Base-by-base conservation (phyloP, 441 rosid species). In the Croton setiger region DNA sequence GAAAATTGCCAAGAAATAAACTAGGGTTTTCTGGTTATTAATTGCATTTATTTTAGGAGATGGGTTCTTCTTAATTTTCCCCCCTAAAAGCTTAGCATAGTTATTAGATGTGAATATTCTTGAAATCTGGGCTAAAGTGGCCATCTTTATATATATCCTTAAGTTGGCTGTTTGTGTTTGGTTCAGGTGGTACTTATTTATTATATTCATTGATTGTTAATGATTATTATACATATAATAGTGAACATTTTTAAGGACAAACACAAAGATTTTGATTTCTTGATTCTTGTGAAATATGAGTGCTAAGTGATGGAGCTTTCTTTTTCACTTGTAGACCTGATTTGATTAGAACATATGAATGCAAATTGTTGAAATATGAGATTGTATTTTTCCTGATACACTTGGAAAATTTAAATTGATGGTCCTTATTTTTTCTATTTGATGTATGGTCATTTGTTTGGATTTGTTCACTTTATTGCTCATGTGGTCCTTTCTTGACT, bases 401-500 rank as follows among this genome's bases (percentile, higher is more conserved):
- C 4, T 71, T 57, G n/a, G n/a, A n/a, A n/a, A n/a, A n/a, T n/a
- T n/a, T 47, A 37, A 41, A 13, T 31, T 20, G 55, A 70, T 81
- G 78, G 75, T 78, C 79, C 79, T 69, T 74, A 23, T 66, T 60
- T 68, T 68, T 71, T 33, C 67, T 67, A 55, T 78, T 67, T 72
- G 71, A 69, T 66, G 66, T 63, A 11, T 67, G 73, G 55, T 72
- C 73, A 65, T 72, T 48, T 60, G 59, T 61, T 65, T 60, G 37
- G 65, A 67, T 39, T 64, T 60, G 66, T 61, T 64, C 55, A 55
- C 68, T 61, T 61, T 66, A 61, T 57, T 64, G 77, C 44, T 63
- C 9, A 71, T 59, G 81, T 79, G 82, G 84, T 84, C 87, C 82
- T 67, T 31, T 65, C 21, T 68, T 17, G 66, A 70, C 68, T 68